Percentiles rank a stretch among this genome's conserved stretches.
These are phyloP conservation scores for Fusarium sp. DNA, from an alignment of 2,329 filamentous ascomycete species.

Conservation along the genomic window DNA sequence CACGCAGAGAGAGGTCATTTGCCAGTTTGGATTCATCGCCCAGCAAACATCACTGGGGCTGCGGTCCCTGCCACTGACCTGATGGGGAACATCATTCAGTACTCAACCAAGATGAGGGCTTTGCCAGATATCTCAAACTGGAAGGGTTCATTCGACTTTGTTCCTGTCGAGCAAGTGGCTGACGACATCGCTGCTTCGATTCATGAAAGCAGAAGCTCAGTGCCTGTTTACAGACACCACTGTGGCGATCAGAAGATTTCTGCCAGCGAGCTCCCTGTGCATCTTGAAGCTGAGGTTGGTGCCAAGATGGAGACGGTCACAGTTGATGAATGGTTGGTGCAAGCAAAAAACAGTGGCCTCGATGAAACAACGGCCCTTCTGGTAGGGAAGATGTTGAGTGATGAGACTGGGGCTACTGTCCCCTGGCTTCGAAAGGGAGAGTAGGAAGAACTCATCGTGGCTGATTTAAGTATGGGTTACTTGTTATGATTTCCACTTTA, in stretches of 20 bases:
- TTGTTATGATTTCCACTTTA: background rate
- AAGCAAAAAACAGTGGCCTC: background rate
- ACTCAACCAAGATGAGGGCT: background rate
- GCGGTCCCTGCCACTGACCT: background rate
- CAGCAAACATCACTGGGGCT: background rate
- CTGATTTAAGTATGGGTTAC: too few species aligned
- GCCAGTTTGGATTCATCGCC: background rate
- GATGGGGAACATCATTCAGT: background rate
- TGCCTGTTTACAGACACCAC: background rate
- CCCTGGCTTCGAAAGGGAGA: background rate
- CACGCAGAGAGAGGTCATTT: background rate
- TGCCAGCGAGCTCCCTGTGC: background rate
- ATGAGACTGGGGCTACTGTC: background rate
- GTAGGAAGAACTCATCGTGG: background rate
- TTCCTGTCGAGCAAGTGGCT: background rate
- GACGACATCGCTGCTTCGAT: background rate
- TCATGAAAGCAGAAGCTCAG: background rate
- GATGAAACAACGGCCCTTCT: background rate
- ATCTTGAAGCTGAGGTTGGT: background rate
- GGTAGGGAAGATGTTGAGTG: background rate
- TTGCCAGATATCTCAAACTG: slow-evolving; percentile 1
- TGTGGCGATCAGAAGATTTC: background rate
- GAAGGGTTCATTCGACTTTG: background rate
- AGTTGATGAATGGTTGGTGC: background rate
- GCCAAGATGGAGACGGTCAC: background rate